Conservation (phyloP, 257 asterid genomes). For the Cruciata laevipes region DNA sequence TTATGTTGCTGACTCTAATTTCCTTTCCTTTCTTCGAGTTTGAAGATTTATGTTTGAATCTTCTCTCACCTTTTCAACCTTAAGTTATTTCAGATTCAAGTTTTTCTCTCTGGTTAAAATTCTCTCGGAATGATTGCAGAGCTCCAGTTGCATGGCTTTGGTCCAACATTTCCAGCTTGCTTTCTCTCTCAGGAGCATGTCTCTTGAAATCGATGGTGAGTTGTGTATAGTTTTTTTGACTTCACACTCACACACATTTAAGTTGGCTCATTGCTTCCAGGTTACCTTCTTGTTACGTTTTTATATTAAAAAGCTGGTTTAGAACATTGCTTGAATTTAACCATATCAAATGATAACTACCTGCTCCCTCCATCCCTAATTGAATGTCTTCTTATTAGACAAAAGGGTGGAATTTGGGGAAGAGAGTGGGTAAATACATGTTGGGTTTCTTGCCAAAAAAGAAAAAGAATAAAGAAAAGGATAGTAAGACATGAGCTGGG, state of each 20-base stretch:
- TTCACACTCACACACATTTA: background rate
- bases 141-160: slow-evolving; percentile 35
- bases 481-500: too few species aligned
- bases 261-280: background rate
- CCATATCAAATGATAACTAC: background rate
- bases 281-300: background rate
- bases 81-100: background rate
- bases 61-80: background rate
- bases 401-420: too few species aligned
- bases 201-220: slow-evolving; percentile 37
- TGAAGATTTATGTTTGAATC: background rate
- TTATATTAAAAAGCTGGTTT: background rate
- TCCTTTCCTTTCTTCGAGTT: background rate
- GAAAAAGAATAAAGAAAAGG: too few species aligned
- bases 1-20: background rate
- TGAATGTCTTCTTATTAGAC: too few species aligned
- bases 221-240: slow-evolving; percentile 10
- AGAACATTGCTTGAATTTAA: background rate
- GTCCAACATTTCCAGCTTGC: slow-evolving; percentile 48
- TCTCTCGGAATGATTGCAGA: slow-evolving; percentile 22
- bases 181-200: slow-evolving; percentile 36
- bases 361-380: too few species aligned
- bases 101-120: slow-evolving; percentile 5
- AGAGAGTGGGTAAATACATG: too few species aligned
- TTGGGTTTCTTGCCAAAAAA: too few species aligned